phyloP scores from a whole-genome alignment of 1,284 basidiomycete genomes.

The Hymenochaete sp. region DNA sequence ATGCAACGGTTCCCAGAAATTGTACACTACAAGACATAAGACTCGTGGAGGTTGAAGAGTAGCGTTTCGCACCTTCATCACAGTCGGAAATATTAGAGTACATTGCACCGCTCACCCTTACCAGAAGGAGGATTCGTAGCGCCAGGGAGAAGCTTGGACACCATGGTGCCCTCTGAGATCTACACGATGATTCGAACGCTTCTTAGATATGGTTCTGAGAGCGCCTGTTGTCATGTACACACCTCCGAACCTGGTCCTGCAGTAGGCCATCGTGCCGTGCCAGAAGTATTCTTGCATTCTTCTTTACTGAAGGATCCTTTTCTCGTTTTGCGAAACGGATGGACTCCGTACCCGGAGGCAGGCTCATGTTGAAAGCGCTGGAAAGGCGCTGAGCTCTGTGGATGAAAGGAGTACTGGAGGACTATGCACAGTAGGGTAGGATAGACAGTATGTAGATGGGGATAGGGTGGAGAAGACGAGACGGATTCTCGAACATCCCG shows the following conservation, averaged over 20 bases:
- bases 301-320: constrained; percentile 25
- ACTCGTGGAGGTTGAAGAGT: neutral
- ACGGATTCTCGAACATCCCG: no score
- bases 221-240: constrained; percentile 14
- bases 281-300: no score
- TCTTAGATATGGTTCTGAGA: no score
- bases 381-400: no score
- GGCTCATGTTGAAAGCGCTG: constrained; percentile 9
- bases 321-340: constrained; percentile 13
- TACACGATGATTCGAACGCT: no score
- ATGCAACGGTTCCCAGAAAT: constrained; percentile 98
- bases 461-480: no score
- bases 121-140: constrained; percentile 73
- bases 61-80: constrained; percentile 70
- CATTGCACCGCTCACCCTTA: constrained; percentile 86
- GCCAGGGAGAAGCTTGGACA: constrained; percentile 76
- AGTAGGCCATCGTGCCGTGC: constrained; percentile 55
- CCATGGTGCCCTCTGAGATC: constrained; percentile 70
- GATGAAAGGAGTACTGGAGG: no score
- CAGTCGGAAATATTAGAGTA: constrained; percentile 95
- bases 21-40: constrained; percentile 77
- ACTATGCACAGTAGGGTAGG: no score
- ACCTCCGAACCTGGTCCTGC: constrained; percentile 71
- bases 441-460: no score
- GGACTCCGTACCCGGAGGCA: constrained; percentile 12